phyloP scores from a whole-genome alignment of 2,329 filamentous ascomycete genomes.

The Thelonectria olida region DNA sequence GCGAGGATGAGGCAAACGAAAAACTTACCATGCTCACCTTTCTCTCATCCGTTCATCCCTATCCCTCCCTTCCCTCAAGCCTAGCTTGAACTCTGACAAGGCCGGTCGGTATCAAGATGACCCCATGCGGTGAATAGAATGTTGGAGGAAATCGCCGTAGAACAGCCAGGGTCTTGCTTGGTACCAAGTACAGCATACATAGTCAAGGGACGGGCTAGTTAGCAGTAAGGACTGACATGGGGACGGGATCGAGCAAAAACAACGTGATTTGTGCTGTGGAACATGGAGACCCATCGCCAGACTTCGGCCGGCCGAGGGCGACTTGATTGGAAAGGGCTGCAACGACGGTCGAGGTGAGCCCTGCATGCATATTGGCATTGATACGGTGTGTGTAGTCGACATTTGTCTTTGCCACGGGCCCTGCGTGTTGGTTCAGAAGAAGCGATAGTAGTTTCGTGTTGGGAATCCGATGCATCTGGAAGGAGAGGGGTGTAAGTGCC shows the following conservation, averaged over 20 bases:
- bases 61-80: background rate
- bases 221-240: background rate
- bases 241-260: slow-evolving; percentile 13
- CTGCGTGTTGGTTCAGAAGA: background rate
- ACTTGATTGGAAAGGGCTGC: slow-evolving; percentile 2
- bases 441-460: background rate
- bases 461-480: background rate
- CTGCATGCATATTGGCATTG: background rate
- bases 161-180: background rate
- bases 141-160: slow-evolving; percentile 8
- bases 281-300: slow-evolving; percentile 17
- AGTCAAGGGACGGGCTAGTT: no score
- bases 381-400: slow-evolving; percentile 7
- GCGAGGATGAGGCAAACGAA: background rate
- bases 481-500: background rate
- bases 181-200: no score
- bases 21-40: background rate
- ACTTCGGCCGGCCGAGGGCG: slow-evolving; percentile 1
- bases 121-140: slow-evolving; percentile 7
- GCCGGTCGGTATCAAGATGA: slow-evolving; percentile 2
- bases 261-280: slow-evolving; percentile 22
- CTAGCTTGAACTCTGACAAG: background rate
- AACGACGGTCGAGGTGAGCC: background rate
- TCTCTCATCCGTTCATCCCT: background rate
- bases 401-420: slow-evolving; percentile 7